Conservation (phyloP, 2,329 filamentous ascomycete genomes). For the Aspergillus cejpii region DNA sequence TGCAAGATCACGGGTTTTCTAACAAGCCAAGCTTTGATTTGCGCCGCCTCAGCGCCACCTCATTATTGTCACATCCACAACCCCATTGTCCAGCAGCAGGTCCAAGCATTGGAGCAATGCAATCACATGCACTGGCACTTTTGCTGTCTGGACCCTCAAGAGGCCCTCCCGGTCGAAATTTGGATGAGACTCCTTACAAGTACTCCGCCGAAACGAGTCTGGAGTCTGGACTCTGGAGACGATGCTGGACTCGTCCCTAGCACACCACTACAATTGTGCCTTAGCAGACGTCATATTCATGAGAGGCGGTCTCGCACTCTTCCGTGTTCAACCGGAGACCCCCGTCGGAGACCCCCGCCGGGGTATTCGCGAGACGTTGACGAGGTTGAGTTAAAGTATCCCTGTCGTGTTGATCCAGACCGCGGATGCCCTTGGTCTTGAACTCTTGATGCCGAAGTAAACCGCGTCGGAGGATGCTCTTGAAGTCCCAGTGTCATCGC, state of each 20-base stretch:
- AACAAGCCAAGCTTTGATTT: slow-evolving; percentile 39
- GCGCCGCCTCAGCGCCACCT: slow-evolving; percentile 42
- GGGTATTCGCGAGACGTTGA: slow-evolving; percentile 46
- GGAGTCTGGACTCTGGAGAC: slow-evolving; percentile 46
- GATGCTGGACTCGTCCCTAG: slow-evolving; percentile 40
- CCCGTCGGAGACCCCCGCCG: slow-evolving; percentile 44
- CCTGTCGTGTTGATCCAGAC: slow-evolving; percentile 32
- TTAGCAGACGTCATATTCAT: slow-evolving; percentile 18
- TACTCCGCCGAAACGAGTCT: slow-evolving; percentile 48
- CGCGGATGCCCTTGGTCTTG: slow-evolving; percentile 44
- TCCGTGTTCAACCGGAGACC: slow-evolving; percentile 49
- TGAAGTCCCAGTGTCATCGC: slow-evolving; percentile 48
- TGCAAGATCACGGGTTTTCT: not conserved
- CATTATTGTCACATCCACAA: slow-evolving; percentile 44
- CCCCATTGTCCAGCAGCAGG: slow-evolving; percentile 43
- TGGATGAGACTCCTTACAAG: slow-evolving; percentile 49
- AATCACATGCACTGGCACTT: slow-evolving; percentile 50
- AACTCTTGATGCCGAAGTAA: slow-evolving; percentile 51
- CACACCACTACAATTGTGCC: slow-evolving; percentile 43
- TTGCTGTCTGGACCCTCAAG: slow-evolving; percentile 41
- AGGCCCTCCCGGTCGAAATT: slow-evolving; percentile 51
- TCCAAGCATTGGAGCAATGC: slow-evolving; percentile 53
- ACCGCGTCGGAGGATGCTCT: slow-evolving; percentile 47
- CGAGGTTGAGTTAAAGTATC: slow-evolving; percentile 51
- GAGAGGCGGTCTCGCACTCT: slow-evolving; percentile 31